These are phyloP conservation scores for Globisporangium polare DNA, from an alignment of 352 stramenopile genomes.

Conservation along the genomic window DNA sequence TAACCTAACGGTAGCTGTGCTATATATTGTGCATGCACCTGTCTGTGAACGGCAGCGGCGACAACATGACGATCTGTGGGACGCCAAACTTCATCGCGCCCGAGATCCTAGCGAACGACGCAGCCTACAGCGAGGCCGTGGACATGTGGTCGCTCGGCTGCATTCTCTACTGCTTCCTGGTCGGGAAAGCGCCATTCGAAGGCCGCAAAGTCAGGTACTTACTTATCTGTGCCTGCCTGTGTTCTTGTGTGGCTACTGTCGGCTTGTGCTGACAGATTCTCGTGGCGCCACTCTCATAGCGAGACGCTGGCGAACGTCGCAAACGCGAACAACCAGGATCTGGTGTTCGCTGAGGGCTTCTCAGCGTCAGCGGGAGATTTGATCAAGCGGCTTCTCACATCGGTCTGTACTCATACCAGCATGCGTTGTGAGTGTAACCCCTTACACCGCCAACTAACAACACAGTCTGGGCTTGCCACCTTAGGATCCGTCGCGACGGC, in stretches of 20 bases:
- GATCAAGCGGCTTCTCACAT: constrained; percentile 55
- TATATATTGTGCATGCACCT: background rate
- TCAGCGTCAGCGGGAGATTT: constrained; percentile 51
- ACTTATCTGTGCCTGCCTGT: background rate
- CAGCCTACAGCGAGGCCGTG: constrained; percentile 53
- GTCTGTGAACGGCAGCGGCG: constrained; percentile 27
- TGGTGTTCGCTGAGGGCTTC: constrained; percentile 51
- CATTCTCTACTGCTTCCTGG: constrained; percentile 68
- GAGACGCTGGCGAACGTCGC: constrained; percentile 72
- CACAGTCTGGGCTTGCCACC: background rate
- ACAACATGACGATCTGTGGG: constrained; percentile 67
- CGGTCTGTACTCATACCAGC: constrained; percentile 20
- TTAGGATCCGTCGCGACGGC: constrained; percentile 39
- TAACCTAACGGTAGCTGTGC: background rate
- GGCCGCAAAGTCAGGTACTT: constrained; percentile 60
- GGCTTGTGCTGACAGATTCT: background rate
- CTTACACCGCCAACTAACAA: background rate
- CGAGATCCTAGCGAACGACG: constrained; percentile 46
- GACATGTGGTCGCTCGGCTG: constrained; percentile 83
- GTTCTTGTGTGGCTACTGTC: background rate
- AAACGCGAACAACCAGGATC: constrained; percentile 34
- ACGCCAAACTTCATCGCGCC: constrained; percentile 85
- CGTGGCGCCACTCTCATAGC: constrained; percentile 16
- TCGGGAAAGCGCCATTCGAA: constrained; percentile 71
- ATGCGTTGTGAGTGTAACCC: background rate